Evolutionary conservation across 768 basidiomycete species (phyloP), one percentile per base, ranked within the genome.

Genomic region (Leccinum sublutescens): DNA sequence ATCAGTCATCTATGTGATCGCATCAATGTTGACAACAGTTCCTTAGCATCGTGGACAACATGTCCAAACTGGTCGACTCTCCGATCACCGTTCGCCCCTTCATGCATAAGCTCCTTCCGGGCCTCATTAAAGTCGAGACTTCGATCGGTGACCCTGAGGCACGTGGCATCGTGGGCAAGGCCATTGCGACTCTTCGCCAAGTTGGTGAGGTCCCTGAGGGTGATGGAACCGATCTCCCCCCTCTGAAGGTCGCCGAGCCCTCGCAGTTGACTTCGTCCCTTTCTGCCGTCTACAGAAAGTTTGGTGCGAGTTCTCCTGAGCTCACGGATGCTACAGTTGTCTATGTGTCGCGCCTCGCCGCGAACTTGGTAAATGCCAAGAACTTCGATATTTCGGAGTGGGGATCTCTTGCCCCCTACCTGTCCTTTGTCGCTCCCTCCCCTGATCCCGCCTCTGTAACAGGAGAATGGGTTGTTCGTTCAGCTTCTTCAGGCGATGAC

Each of bases 61-160:
- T 98, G 95, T 76, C 95, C 71, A 97, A 97, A 80, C 87, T 98
- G 71, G 95, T 98, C 71, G 95, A 96, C 79, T 96, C 93, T 27
- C 84, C 88, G 55, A 78, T 93, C 77, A 96, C 94, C 54, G 95
- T 98, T 77, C 90, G 95, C 70, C 95, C 95, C 60, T 98, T 98
- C 89, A 71, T 98, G 66, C 95, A 94, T 69, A 95, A 91, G 77
- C 88, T 98, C 34, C 87, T 98, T 67, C 95, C 95, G 25, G 94
- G 92, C 66, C 83, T 98, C 57, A 85, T 98, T 82, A 98, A 98
- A 86, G 88, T 96, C 64, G 91, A 96, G 82, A 83, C 84, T 61
- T 85, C 89, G 70, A 93, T 98, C 60, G 95, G 93, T 79, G 97
- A 99, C 77, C 97, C 97, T 56, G 97, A 99, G 76, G 97, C 97